Percentiles rank a stretch among this genome's conserved stretches.
Evolutionary conservation across 73 alveolate genomes (phyloP).

Genomic region (Paramecium bursaria): DNA sequence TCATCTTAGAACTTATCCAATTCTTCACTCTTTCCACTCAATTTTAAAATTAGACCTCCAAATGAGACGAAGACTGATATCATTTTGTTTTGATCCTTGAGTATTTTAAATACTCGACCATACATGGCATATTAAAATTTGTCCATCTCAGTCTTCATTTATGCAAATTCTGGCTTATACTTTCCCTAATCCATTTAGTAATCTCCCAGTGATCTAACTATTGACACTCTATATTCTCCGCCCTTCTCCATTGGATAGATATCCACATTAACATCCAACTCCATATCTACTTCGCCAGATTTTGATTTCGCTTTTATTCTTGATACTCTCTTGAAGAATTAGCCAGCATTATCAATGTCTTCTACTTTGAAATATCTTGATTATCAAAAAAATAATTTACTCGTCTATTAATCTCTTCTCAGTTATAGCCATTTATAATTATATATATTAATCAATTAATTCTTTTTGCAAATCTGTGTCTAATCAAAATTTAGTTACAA

Average conservation of each 20-base stretch:
- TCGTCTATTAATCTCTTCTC: slow-evolving; percentile 59
- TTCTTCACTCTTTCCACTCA: slow-evolving; percentile 70
- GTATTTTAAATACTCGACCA: slow-evolving; percentile 65
- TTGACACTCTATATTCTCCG: slow-evolving; percentile 60
- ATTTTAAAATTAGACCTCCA: slow-evolving; percentile 62
- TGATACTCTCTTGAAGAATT: slow-evolving; percentile 56
- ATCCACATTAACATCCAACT: slow-evolving; percentile 66
- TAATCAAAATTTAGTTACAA: too few relatives aligned
- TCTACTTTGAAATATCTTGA: slow-evolving; percentile 54
- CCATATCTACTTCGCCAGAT: slow-evolving; percentile 63
- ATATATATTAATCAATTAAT: too few relatives aligned
- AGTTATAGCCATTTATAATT: slow-evolving; percentile 52
- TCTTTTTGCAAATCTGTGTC: too few relatives aligned
- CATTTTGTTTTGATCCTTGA: slow-evolving; percentile 36
- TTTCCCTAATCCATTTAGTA: slow-evolving; percentile 42
- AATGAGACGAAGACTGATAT: slow-evolving; percentile 63
- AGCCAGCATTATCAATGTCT: slow-evolving; percentile 51
- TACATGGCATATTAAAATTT: slow-evolving; percentile 67
- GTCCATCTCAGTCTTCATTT: slow-evolving; percentile 64
- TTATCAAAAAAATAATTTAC: slow-evolving; percentile 1
- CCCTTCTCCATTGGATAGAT: slow-evolving; percentile 67
- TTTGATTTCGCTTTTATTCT: slow-evolving; percentile 57
- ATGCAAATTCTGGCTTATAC: slow-evolving; percentile 59
- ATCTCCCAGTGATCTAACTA: slow-evolving; percentile 63
- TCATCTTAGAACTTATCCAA: slow-evolving; percentile 66